Conservation (phyloP, 306 rosid genomes). For the Cucurbita ficifolia region DNA sequence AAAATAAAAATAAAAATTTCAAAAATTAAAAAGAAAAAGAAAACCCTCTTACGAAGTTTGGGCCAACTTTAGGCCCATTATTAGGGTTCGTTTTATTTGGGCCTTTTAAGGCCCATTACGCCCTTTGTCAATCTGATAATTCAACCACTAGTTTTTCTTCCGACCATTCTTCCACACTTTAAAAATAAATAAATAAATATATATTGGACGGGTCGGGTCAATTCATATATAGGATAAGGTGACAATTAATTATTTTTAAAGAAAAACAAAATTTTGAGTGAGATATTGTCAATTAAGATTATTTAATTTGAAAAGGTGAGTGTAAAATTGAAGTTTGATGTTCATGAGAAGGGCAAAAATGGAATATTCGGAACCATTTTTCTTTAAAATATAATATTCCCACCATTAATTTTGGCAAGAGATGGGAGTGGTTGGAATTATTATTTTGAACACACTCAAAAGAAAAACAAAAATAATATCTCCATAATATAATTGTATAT, state of each 20-base stretch:
- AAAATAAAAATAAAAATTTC: too few species aligned
- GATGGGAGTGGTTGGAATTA: constrained; percentile 10
- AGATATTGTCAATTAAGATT: background rate
- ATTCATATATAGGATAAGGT: too few species aligned
- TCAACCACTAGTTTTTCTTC: too few species aligned
- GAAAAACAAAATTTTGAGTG: background rate
- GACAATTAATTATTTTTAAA: too few species aligned
- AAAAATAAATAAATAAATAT: too few species aligned
- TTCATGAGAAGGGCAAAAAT: background rate
- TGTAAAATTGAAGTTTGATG: background rate
- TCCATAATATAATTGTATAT: too few species aligned
- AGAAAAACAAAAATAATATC: background rate
- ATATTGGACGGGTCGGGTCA: too few species aligned
- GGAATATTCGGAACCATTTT: background rate
- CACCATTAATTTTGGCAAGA: background rate
- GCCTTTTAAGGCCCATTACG: background rate
- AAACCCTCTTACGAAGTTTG: background rate
- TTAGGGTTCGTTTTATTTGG: background rate
- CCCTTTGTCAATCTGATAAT: background rate
- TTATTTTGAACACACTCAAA: constrained; percentile 7
- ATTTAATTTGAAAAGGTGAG: background rate
- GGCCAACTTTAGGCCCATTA: background rate
- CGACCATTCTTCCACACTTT: too few species aligned
- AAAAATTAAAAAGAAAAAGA: background rate
- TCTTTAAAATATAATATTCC: background rate